phyloP scores from a whole-genome alignment of 192 early-diverging fungal genomes.

The Gorgonomyces haynaldii region DNA sequence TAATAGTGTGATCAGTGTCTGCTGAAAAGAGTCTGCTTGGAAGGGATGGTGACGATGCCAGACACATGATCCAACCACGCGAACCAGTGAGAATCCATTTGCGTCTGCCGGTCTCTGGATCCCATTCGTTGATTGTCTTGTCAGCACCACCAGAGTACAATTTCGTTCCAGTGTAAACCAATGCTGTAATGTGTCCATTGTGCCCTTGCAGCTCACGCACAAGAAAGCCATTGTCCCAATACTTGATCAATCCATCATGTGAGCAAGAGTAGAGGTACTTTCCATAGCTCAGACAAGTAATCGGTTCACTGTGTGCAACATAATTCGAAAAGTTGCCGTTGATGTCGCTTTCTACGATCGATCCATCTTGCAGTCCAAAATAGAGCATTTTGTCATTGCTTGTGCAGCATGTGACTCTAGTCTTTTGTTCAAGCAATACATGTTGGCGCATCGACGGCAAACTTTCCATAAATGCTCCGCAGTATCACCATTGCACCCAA shows the following conservation, averaged over 20 bases:
- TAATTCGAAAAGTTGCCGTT: not conserved
- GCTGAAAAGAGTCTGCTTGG: slow-evolving; percentile 4
- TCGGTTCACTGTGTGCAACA: too few relatives aligned
- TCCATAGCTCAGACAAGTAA: not conserved
- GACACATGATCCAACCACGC: not conserved
- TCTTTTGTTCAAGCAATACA: too few relatives aligned
- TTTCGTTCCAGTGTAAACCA: not conserved
- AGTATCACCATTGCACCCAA: too few relatives aligned
- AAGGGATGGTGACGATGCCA: slow-evolving; percentile 4
- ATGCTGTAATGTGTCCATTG: not conserved
- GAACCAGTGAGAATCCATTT: slow-evolving; percentile 22
- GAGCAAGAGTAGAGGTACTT: not conserved
- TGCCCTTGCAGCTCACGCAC: not conserved
- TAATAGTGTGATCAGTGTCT: slow-evolving; percentile 10
- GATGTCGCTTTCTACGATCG: too few relatives aligned
- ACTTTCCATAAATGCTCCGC: too few relatives aligned
- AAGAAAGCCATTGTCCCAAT: not conserved
- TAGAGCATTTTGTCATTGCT: too few relatives aligned
- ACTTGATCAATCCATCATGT: not conserved
- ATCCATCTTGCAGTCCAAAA: too few relatives aligned
- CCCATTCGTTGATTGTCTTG: slow-evolving; percentile 23
- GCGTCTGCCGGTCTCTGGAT: slow-evolving; percentile 10
- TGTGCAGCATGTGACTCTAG: too few relatives aligned
- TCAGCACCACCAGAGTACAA: slow-evolving; percentile 19
- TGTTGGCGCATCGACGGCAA: too few relatives aligned